Evolutionary conservation across 257 asterid species (phyloP), one percentile per base, ranked within the genome.

Genomic region (Euphrasia confusa): DNA sequence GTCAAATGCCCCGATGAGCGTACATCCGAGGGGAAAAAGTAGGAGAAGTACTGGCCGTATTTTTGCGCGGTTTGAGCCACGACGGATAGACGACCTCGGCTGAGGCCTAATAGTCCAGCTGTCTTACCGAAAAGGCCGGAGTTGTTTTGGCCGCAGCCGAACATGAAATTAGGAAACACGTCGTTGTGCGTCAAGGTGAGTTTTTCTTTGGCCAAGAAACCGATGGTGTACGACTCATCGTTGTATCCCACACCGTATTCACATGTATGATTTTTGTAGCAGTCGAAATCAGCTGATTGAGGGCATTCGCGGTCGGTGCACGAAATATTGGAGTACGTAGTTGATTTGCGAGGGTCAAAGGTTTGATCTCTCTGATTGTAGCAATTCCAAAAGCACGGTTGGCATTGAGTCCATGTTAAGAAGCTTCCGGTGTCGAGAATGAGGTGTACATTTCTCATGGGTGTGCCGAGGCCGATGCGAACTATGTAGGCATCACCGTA

Each of bases 391-490:
- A 37, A 74, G 35, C 97, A 87, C 0, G 97, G 97, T 13, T 73
- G 63, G 63, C 97, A 90, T 7, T 90, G 97, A 1, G 95, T 85
- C 97, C 97, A 90, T 5, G 93, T 83, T 0, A 90, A 61, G 70
- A 79, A 89, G 37, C 95, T 83, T 3, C 95, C 97, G 1, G 97
- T 85, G 76, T 90, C 97, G 37, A 90, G 81, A 0, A 82, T 27
- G 27, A 90, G 77, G 0, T 81, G 49, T 0, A 81, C 5, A 2
- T 64, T 26, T 21, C 73, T 79, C 21, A 26, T 26, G 0, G 98
- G 98, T 7, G 85, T 80, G 12, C 98, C 96, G 2, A 90, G 80
- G 58, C 94, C 94, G 24, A 21, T 21, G 24, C 24, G 24, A 1
- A 21, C 1, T 0, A 21, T 21, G 24, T 21, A 21, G 24, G 0